Conservation (phyloP, 2,329 filamentous ascomycete species). For the Sphaceloma murrayae region DNA sequence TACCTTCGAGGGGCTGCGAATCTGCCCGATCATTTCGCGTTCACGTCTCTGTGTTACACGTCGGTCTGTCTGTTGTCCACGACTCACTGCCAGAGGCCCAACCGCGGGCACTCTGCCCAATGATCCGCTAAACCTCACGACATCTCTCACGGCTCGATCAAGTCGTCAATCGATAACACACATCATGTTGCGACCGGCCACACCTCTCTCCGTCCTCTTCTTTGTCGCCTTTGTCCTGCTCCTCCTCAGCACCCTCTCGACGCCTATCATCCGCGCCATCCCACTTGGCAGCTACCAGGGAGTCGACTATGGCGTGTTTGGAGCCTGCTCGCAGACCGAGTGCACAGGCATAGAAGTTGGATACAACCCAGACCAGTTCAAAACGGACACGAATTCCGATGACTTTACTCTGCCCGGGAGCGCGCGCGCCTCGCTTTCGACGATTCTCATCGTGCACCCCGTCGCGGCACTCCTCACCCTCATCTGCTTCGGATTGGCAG, state of each 20-base stretch:
- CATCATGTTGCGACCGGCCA: constrained; percentile 82
- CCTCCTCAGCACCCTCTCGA: constrained; percentile 79
- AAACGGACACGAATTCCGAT: constrained; percentile 35
- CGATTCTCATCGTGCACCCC: constrained; percentile 85
- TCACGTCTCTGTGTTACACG: background rate
- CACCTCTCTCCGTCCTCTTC: constrained; percentile 78
- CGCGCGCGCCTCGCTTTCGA: constrained; percentile 61
- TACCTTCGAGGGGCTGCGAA: constrained; percentile 11
- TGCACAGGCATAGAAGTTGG: constrained; percentile 73
- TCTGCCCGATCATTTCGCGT: constrained; percentile 9
- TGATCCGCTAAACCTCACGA: constrained; percentile 3
- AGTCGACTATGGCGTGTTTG: constrained; percentile 84
- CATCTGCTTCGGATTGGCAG: constrained; percentile 70
- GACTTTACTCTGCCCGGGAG: constrained; percentile 57
- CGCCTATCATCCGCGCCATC: constrained; percentile 76
- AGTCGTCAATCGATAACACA: constrained; percentile 1
- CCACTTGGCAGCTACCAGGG: constrained; percentile 69
- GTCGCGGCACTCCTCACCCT: constrained; percentile 79
- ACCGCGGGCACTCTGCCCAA: constrained; percentile 13
- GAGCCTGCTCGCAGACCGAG: constrained; percentile 58
- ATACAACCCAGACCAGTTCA: constrained; percentile 55
- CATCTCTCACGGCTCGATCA: constrained; percentile 1
- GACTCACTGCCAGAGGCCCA: background rate
- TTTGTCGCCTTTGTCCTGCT: constrained; percentile 76
- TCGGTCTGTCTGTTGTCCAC: background rate